A percentile compares a stretch with the other conserved stretches of the same genome.
Conservation (phyloP, 225 moss, liverwort and hornwort genomes). For the Thuidium tamariscinum region DNA sequence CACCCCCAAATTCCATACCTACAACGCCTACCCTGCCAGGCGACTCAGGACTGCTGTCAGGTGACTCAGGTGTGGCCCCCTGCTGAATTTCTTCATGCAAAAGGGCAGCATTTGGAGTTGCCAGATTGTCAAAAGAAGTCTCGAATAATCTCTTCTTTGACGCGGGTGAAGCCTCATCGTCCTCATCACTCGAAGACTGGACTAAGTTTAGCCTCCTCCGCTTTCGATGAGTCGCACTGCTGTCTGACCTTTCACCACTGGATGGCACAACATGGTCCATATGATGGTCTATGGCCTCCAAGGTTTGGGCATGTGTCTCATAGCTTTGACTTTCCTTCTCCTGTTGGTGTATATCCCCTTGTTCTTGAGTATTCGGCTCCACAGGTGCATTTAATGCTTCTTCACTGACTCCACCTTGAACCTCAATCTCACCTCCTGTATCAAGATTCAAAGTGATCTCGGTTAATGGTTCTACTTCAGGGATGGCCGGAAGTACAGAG, state of each 20-base stretch:
- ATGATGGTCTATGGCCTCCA: background rate
- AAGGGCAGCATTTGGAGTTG: background rate
- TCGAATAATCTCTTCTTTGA: background rate
- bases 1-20: slow-evolving; percentile 4
- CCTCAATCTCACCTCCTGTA: background rate
- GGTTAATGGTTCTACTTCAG: background rate
- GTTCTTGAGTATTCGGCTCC: background rate
- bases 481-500: background rate
- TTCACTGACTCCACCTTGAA: background rate
- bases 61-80: background rate
- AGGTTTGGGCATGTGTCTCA: background rate
- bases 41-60: background rate
- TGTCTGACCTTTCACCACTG: background rate
- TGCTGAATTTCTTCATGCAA: background rate
- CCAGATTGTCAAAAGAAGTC: background rate
- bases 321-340: background rate
- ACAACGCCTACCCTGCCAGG: background rate
- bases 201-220: background rate
- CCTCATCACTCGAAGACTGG: background rate
- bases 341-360: background rate
- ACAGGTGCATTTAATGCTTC: background rate
- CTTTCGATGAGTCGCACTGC: background rate
- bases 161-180: background rate
- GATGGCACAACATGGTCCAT: background rate
- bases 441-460: background rate